These are phyloP conservation scores for Dactylorhiza incarnata DNA, from an alignment of 106 monocot species.

Conservation along the genomic window DNA sequence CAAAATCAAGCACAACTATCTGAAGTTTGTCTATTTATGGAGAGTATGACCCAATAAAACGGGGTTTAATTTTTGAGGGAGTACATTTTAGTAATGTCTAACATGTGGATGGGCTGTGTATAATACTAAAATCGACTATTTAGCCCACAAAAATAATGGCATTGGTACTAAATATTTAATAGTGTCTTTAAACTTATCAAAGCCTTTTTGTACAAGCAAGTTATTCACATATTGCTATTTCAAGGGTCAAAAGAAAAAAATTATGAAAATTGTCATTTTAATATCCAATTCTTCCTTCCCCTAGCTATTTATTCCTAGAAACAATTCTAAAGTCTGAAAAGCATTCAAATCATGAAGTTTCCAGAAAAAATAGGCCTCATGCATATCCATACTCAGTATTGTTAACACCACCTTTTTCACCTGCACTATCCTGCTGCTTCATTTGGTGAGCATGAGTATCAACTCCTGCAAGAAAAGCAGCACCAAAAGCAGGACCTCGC, in stretches of 20 bases:
- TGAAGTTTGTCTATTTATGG: neutral
- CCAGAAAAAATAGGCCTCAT: neutral
- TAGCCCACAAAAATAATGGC: neutral
- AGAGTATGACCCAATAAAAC: neutral
- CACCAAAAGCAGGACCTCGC: conserved; percentile 1
- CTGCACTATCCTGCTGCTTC: neutral
- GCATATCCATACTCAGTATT: conserved; percentile 7
- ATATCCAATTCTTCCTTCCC: neutral
- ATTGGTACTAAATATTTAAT: neutral
- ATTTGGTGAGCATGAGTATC: neutral
- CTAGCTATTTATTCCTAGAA: neutral
- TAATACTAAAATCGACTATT: neutral
- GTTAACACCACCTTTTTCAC: neutral
- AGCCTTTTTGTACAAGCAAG: neutral
- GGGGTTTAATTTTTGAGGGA: neutral
- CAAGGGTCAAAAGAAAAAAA: neutral
- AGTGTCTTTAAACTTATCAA: neutral
- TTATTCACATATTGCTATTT: neutral
- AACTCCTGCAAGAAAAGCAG: neutral
- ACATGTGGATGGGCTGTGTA: neutral
- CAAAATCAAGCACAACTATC: neutral
- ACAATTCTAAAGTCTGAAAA: neutral
- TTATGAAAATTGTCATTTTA: neutral
- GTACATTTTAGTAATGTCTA: neutral
- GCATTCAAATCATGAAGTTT: neutral